Conservation (phyloP, 2,329 filamentous ascomycete species). For the Metarhizium guizhouense region DNA sequence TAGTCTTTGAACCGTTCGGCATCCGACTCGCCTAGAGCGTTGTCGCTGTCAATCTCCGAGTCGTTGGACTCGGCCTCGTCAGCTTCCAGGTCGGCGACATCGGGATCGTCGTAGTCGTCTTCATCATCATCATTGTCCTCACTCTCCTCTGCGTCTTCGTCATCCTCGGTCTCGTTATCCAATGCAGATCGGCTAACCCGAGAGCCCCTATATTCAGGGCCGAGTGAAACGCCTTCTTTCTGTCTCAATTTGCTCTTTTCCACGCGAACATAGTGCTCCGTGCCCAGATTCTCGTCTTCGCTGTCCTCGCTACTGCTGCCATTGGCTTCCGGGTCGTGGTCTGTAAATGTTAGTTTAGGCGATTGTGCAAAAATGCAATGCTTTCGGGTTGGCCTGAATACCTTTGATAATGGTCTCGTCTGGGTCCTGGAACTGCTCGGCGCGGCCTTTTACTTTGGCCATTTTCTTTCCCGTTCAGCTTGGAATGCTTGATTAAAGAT, state of each 20-base stretch:
- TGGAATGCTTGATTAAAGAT: conserved; percentile 6
- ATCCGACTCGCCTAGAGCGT: conserved; percentile 76
- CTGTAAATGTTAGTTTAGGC: conserved; percentile 31
- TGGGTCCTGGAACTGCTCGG: conserved; percentile 52
- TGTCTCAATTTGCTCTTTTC: conserved; percentile 79
- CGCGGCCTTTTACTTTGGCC: conserved; percentile 42
- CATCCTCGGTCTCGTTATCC: conserved; percentile 43
- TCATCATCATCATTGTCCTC: conserved; percentile 34
- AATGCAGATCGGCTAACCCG: conserved; percentile 63
- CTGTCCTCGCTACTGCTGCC: conserved; percentile 42
- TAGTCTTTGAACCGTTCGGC: conserved; percentile 74
- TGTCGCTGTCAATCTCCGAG: conserved; percentile 55
- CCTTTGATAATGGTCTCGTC: conserved; percentile 55
- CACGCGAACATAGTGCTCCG: conserved; percentile 80
- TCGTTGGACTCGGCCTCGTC: conserved; percentile 41
- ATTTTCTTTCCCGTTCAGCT: conserved; percentile 27
- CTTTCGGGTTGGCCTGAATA: conserved; percentile 21
- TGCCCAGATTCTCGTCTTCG: conserved; percentile 49
- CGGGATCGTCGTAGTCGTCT: conserved; percentile 47
- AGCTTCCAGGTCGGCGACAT: conserved; percentile 42
- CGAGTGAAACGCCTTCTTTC: conserved; percentile 58
- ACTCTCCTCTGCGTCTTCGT: conserved; percentile 27
- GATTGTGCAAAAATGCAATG: not conserved
- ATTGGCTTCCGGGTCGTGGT: conserved; percentile 71
- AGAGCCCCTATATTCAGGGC: conserved; percentile 71